A percentile compares a stretch with the other conserved stretches of the same genome.
These are phyloP conservation scores for Pythium rishiriense DNA, from an alignment of 352 stramenopile genomes.

Conservation along the genomic window DNA sequence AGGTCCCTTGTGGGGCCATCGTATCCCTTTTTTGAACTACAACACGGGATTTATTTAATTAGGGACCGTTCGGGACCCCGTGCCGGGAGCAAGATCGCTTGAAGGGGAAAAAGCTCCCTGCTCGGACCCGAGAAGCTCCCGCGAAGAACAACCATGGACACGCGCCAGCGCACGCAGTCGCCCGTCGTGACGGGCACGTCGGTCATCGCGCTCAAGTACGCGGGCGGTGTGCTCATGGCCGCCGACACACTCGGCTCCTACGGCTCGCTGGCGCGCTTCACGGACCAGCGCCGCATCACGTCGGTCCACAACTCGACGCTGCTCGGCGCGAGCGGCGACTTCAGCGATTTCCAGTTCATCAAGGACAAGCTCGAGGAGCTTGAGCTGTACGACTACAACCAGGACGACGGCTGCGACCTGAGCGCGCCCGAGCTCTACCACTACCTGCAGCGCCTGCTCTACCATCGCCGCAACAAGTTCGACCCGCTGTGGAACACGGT, in stretches of 20 bases:
- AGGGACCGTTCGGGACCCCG: constrained; percentile 19
- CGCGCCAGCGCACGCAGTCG: constrained; percentile 82
- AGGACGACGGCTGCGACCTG: constrained; percentile 94
- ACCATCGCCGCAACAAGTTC: constrained; percentile 98
- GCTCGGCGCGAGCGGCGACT: constrained; percentile 95
- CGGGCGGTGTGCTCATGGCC: constrained; percentile 96
- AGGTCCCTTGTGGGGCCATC: not conserved
- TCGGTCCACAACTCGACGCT: constrained; percentile 92
- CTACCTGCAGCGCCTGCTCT: constrained; percentile 97
- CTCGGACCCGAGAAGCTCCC: constrained; percentile 1
- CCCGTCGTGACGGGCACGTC: constrained; percentile 98
- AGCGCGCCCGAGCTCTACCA: constrained; percentile 95
- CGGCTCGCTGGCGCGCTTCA: constrained; percentile 97
- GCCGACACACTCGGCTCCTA: constrained; percentile 98
- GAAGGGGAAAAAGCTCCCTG: constrained; percentile 25
- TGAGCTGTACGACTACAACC: constrained; percentile 94
- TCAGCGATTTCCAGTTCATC: constrained; percentile 98
- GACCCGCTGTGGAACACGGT: constrained; percentile 99
- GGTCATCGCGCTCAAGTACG: constrained; percentile 96
- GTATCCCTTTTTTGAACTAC: not conserved
- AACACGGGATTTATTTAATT: not conserved
- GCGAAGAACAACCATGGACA: constrained; percentile 42
- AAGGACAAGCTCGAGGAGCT: constrained; percentile 94
- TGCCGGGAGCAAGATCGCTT: constrained; percentile 32
- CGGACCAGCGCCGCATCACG: constrained; percentile 88